Evolutionary conservation across 1,284 basidiomycete genomes (phyloP).

Genomic region (Ceratobasidium papillatum): DNA sequence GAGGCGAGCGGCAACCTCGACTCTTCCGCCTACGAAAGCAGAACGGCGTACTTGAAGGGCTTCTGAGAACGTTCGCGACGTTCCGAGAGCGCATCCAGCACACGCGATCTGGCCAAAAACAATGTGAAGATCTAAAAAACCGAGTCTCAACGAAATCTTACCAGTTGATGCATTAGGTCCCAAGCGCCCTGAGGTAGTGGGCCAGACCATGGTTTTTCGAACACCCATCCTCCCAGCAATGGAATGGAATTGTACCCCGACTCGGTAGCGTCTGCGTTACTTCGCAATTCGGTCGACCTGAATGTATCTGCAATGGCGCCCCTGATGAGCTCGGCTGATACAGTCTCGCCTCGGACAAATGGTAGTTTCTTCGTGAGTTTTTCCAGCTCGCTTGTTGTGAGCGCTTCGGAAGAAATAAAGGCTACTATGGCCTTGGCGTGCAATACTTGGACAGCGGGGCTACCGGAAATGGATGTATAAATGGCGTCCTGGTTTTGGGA

Average conservation of each 20-base stretch:
- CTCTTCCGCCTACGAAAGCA: conserved; percentile 19
- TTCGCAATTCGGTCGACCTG: background rate
- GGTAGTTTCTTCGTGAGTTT: conserved; percentile 16
- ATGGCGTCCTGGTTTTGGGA: background rate
- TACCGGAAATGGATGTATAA: background rate
- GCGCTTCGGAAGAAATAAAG: conserved; percentile 27
- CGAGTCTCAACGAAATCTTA: background rate
- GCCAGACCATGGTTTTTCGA: conserved; percentile 18
- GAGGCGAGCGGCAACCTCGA: conserved; percentile 15
- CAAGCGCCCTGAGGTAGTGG: conserved; percentile 18
- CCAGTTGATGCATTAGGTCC: conserved; percentile 37
- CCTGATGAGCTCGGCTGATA: conserved; percentile 36
- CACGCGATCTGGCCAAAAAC: conserved; percentile 12
- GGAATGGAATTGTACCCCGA: background rate
- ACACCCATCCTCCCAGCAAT: conserved; percentile 30
- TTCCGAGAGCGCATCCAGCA: conserved; percentile 36
- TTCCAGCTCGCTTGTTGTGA: conserved; percentile 19
- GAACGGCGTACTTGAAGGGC: conserved; percentile 24
- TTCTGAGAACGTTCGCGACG: conserved; percentile 24
- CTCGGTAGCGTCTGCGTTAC: background rate
- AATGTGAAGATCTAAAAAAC: background rate
- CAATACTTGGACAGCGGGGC: background rate
- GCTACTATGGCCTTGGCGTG: background rate
- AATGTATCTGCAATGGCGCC: conserved; percentile 33
- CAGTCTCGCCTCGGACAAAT: conserved; percentile 31